Evolutionary conservation across 2,329 filamentous ascomycete species (phyloP), one percentile per base, ranked within the genome.

Genomic region (Gliomastix tumulicola): DNA sequence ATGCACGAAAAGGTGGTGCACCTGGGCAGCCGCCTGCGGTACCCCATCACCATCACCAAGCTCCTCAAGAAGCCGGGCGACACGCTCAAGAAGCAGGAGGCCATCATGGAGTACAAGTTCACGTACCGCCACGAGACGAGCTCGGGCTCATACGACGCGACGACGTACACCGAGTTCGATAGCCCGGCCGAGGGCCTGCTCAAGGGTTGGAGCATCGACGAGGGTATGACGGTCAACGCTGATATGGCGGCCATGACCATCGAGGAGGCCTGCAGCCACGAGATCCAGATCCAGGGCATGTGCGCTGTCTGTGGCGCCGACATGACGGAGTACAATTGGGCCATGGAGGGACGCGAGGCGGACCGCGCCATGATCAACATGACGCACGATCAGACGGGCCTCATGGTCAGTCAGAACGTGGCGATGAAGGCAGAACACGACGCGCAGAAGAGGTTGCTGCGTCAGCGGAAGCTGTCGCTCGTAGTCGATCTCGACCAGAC

Each of bases 401-500:
- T 98, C 43, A 88, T 83, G 33, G 87, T 98, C 50, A 96, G 88
- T 59, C 71, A 80, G 49, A 74, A 75, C 41, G 86, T 94, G 54
- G 92, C 92, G 12, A 77, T 77, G 34, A 80, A 79, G 46, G 82
- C 86, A 39, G 90, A 97, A 60, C 81, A 89, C 54, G 84, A 94
- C 49, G 76, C 88, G 12, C 94, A 96, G 65, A 76, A 80, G 42
- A 81, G 90, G 16, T 69, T 98, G 30, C 68, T 98, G 30, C 73
- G 80, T 41, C 77, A 84, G 43, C 79, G 84, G 48, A 95, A 94
- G 64, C 74, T 98, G 31, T 94, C 86, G 32, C 72, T 98, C 31
- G 92, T 98, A 19, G 92, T 98, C 49, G 92, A 98, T 69, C 71
- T 98, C 37, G 92, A 98, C 57, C 90, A 97, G 66, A 98, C 92